Conservation (phyloP, 2,329 filamentous ascomycete genomes). For the Domatiomyces catenatus region DNA sequence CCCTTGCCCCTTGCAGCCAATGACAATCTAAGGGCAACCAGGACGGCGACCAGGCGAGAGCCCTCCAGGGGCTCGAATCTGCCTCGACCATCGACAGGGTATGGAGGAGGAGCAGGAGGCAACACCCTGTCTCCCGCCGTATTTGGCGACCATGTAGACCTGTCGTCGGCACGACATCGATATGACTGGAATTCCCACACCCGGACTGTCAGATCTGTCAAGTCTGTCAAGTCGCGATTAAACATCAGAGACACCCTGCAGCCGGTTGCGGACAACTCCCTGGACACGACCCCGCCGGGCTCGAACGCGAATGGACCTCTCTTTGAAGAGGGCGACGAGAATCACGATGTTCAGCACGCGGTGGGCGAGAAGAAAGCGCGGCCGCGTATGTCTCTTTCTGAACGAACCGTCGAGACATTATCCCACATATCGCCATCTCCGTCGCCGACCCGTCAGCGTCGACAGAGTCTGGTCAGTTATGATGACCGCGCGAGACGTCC, state of each 20-base stretch:
- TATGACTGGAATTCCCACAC: conserved; percentile 6
- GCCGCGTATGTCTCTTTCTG: conserved; percentile 49
- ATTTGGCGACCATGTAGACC: conserved; percentile 10
- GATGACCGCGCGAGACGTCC: conserved; percentile 47
- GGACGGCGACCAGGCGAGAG: background rate
- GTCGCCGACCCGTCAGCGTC: conserved; percentile 42
- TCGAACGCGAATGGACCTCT: conserved; percentile 10
- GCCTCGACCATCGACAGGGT: background rate
- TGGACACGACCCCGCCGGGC: conserved; percentile 16
- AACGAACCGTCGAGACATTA: conserved; percentile 74
- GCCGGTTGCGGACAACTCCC: conserved; percentile 4
- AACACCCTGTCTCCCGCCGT: background rate
- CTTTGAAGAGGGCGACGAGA: conserved; percentile 12
- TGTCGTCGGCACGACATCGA: conserved; percentile 5
- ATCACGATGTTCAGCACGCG: conserved; percentile 1
- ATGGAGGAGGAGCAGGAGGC: background rate
- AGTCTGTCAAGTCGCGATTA: background rate
- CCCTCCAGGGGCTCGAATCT: conserved; percentile 1
- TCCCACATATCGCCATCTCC: conserved; percentile 66
- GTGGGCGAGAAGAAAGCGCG: conserved; percentile 4
- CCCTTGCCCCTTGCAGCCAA: background rate
- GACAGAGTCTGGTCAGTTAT: conserved; percentile 57
- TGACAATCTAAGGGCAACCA: background rate
- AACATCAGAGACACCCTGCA: conserved; percentile 1
- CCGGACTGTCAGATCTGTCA: background rate